Evolutionary conservation across 768 basidiomycete genomes (phyloP).

Genomic region (Rhizopogon salebrosus): DNA sequence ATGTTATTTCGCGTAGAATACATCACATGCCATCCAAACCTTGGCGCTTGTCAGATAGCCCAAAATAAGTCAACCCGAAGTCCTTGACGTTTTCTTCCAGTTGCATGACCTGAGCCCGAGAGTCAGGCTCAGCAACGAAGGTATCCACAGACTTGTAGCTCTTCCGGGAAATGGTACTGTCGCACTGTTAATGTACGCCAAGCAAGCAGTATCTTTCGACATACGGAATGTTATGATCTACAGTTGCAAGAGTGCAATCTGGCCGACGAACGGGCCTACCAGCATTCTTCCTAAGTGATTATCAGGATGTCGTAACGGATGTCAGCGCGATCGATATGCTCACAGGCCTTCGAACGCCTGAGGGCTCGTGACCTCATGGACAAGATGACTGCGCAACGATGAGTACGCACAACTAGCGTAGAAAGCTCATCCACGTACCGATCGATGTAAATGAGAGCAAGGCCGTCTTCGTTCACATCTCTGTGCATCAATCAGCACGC

Average conservation of each 20-base stretch:
- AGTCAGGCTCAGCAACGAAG: conserved; percentile 83
- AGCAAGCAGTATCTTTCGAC: conserved; percentile 22
- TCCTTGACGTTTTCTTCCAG: conserved; percentile 88
- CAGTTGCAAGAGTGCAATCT: conserved; percentile 85
- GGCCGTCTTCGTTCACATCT: conserved; percentile 67
- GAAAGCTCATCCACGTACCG: conserved; percentile 37
- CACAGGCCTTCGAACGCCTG: conserved; percentile 88
- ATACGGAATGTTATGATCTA: conserved; percentile 86
- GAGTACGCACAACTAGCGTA: background rate
- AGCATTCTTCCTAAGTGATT: conserved; percentile 53
- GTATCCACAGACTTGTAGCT: conserved; percentile 63
- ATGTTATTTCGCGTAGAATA: background rate
- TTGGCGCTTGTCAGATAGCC: conserved; percentile 84
- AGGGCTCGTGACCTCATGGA: conserved; percentile 92
- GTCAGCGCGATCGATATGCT: conserved; percentile 19
- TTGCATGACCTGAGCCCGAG: conserved; percentile 75
- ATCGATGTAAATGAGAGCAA: conserved; percentile 81
- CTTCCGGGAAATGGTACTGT: conserved; percentile 69
- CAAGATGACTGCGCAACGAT: conserved; percentile 39
- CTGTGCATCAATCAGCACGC: conserved; percentile 31
- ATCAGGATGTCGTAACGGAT: conserved; percentile 9
- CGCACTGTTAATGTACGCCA: background rate
- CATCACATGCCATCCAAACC: conserved; percentile 36
- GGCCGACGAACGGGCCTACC: conserved; percentile 74
- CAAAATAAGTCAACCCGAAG: conserved; percentile 90